Conservation (phyloP, 371 early-diverging fungal species). For the Mucor piriformis region DNA sequence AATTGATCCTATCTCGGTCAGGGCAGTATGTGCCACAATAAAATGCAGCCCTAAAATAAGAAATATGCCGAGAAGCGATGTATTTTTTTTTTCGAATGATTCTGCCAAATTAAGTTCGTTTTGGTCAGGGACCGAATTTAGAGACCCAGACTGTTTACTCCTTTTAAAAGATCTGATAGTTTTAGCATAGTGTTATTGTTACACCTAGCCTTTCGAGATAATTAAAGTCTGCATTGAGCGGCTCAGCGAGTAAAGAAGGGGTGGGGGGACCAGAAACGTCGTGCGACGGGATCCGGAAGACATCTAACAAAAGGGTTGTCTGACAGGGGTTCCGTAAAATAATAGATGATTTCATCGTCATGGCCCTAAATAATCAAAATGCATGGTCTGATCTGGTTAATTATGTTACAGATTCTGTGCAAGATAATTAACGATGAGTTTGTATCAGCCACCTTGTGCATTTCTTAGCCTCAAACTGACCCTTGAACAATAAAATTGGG, state of each 20-base stretch:
- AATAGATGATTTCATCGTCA: too few species aligned
- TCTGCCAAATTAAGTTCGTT: background rate
- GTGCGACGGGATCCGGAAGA: too few species aligned
- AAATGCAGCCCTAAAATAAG: background rate
- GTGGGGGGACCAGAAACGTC: too few species aligned
- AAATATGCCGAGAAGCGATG: background rate
- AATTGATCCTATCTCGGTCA: background rate
- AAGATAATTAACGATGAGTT: conserved; percentile 2
- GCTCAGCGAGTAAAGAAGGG: too few species aligned
- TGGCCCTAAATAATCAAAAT: background rate
- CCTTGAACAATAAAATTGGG: too few species aligned
- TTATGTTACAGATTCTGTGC: background rate
- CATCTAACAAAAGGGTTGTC: too few species aligned
- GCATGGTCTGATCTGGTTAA: background rate
- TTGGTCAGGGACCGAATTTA: conserved; percentile 1
- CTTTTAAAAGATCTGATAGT: background rate
- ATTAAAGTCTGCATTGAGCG: too few species aligned
- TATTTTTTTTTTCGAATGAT: background rate
- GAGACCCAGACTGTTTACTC: background rate
- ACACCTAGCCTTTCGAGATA: background rate
- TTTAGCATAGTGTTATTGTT: background rate
- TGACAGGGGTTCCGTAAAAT: too few species aligned
- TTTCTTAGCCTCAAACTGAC: background rate
- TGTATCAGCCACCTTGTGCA: conserved; percentile 3
- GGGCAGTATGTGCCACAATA: background rate